Base-by-base conservation (phyloP, 208 protist species). In the Acanthamoeba triangularis region DNA sequence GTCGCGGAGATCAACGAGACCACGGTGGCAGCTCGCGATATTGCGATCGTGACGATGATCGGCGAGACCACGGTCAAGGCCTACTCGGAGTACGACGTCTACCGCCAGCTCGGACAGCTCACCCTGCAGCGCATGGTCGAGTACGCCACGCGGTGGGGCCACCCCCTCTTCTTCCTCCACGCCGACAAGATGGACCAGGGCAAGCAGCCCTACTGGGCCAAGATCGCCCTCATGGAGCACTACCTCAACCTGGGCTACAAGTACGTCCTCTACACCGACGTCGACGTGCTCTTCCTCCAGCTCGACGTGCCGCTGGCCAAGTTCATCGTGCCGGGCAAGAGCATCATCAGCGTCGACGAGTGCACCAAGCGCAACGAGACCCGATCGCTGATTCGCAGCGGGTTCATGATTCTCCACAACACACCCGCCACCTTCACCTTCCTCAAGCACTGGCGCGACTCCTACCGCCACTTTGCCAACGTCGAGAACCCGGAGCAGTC, bases 251-350 rank as follows among this genome's bases (percentile, higher is more conserved):
- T 74, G 18, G 65, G 65, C 65, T 74, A 74, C 28, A 74, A 74
- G 65, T 74, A 74, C 65, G 33, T 74, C 11, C 65, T 74, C 25
- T 74, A 74, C 65, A 74, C 65, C 11, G 65, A 74, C 65, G n/a
- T 74, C 65, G 65, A 74, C 33, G 65, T 74, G 65, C 65, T 74
- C 1, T 74, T 74, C 65, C 65, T 74, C 2, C 65, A 37, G n/a
- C 0, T 74, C 2, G 65, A 74, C 30, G 25, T 25, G 7, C 65
- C 65, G 25, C 65, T 74, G 30, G 0, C 65, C 1, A 41, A 14
- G 28, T 74, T 33, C 65, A 74, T 74, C 65, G 65, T 74, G 13
- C 65, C 65, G 28, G 65, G 65, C 65, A 74, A 74, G 65, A 2
- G 6, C 65, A 74, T 74, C 65, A 74, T 74, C 65, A 74, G 65